Evolutionary conservation across 441 rosid species (phyloP).

Genomic region (Dalechampia spathulata): DNA sequence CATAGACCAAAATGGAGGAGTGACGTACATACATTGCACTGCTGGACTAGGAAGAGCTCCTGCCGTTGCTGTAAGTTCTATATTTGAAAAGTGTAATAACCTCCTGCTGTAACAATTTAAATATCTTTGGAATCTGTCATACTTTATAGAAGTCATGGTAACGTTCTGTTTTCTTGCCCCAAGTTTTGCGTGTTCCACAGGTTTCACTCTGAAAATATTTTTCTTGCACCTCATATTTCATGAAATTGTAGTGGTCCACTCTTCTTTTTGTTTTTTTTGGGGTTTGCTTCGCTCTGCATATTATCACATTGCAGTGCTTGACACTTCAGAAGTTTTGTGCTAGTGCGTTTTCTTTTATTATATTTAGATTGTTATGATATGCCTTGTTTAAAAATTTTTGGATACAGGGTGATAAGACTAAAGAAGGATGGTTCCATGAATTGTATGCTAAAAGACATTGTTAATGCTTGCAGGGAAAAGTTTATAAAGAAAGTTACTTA

Average conservation of each 20-base stretch:
- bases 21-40: constrained; percentile 88
- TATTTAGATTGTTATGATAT: too few species aligned
- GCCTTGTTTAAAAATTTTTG: too few species aligned
- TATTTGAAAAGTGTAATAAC: constrained; percentile 6
- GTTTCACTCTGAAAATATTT: not conserved
- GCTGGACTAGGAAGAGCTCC: constrained; percentile 99
- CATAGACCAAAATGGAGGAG: constrained; percentile 71
- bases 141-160: not conserved
- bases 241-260: not conserved
- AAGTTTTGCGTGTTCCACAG: not conserved
- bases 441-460: not conserved
- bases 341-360: not conserved
- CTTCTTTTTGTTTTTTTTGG: too few species aligned
- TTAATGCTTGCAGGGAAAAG: not conserved
- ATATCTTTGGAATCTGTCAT: not conserved
- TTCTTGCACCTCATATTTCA: not conserved
- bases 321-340: not conserved
- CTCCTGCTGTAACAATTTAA: not conserved
- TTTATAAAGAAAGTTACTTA: not conserved
- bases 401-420: not conserved
- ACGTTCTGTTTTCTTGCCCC: not conserved
- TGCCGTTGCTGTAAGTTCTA: constrained; percentile 55
- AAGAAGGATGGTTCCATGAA: not conserved
- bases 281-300: not conserved
- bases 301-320: not conserved